Base-by-base conservation (phyloP, 129 eudicot genomes). In the Mikania micrantha region DNA sequence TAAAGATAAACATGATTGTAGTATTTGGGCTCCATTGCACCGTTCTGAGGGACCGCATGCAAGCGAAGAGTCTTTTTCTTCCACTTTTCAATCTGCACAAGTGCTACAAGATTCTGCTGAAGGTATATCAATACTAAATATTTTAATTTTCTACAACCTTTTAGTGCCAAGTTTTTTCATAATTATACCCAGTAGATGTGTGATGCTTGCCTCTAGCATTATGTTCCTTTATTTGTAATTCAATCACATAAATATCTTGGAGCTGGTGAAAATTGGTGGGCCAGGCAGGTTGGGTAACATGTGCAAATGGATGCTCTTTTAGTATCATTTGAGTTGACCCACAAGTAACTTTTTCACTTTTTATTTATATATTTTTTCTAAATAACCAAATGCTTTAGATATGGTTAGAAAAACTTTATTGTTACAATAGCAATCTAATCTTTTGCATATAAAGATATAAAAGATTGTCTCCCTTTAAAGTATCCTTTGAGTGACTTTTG, bases 21-120 rank as follows among this genome's bases (percentile, higher is more conserved):
- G 85, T 78, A 91, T 87, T 71, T 90, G 97, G 97, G 67, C 95
- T 67, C 95, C 97, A 29, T 82, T 85, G 70, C 80, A 87, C 17
- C 94, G 83, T 44, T 82, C 91, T 1, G 91, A 90, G 64, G 60
- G 60, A 24, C 52, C 52, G 16, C 52, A 16, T 45, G 80, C 88
- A 19, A 87, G 85, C 71, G 78, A 87, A 16, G 95, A 83, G 65
- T 80, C 88, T 3, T 63, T 87, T 52, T 81, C 82, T 31, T 74
- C 80, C 58, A 54, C 82, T 67, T 81, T 84, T 49, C 87, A 81
- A 53, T 74, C 79, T 41, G 44, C 73, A 24, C 78, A 73, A 72
- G 60, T 48, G 52, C 62, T 28, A 24, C 44, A 64, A 25, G 93
- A 80, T 71, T 50, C 78, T 72, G 82, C 77, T n/a, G 86, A 82